Evolutionary conservation across 2,329 filamentous ascomycete species (phyloP), one percentile per base, ranked within the genome.

Genomic region (Zasmidium citrigriseum): DNA sequence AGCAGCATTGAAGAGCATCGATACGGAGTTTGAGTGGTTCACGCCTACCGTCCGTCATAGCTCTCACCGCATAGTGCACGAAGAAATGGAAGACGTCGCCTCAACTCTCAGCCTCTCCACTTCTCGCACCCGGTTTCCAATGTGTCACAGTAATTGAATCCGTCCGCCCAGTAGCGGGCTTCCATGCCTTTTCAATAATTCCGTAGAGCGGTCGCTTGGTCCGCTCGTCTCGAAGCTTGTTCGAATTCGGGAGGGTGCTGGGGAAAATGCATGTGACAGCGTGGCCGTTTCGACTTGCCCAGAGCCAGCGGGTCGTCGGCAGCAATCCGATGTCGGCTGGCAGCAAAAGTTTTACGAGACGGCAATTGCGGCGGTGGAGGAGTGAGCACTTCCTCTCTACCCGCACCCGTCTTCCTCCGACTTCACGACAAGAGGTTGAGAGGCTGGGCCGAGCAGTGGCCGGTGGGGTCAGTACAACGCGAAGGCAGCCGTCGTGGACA

Each of bases 371-470:
- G 14, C 12, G 27, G 24, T 16, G 25, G 45, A 54, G 23, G 52
- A 25, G 20, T 21, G 22, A 34, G 18, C 41, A 45, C 51, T 23
- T 23, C 38, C 23, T 22, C 27, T 53, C 51, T 20, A 53, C 48
- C 48, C 25, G 18, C 44, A 44, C 22, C 53, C 53, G 53, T 27
- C 18, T 55, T 49, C 46, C 27, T 41, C 53, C 53, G 53, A 50
- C 18, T 14, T 5, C n/a, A 25, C 16, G 22, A n/a, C 22, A 25
- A 41, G 41, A 48, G 29, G 47, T 48, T 23, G 46, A 48, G 25
- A 21, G 53, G 53, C 46, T 12, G n/a, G 14, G 46, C 53, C 53
- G 53, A 55, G 53, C 46, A 55, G 18, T 49, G 24, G 52, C 52
- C 44, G 52, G 34, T 49, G 24, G 25, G 45, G 20, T 24, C 12